Percentiles rank a stretch among this genome's conserved stretches.
Evolutionary conservation across 176 grass and related monocot genomes (phyloP).

Genomic region (Oryza officinalis): DNA sequence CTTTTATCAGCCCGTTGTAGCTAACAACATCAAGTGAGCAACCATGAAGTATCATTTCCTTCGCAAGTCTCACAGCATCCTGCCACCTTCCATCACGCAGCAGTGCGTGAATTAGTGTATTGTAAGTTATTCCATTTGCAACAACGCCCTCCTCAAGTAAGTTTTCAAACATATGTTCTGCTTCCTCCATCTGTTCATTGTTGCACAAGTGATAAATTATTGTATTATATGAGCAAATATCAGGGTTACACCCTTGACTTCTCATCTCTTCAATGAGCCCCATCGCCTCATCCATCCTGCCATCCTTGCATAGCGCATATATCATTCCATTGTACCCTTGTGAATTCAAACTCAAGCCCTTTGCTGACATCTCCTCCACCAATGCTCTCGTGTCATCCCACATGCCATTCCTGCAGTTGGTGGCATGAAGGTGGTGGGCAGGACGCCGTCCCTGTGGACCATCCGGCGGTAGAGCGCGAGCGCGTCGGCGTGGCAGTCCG

Average conservation of each 20-base stretch:
- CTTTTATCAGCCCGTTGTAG: constrained; percentile 89
- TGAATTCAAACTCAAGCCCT: constrained; percentile 57
- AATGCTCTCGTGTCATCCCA: constrained; percentile 64
- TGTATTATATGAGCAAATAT: constrained; percentile 81
- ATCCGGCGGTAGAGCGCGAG: constrained; percentile 59
- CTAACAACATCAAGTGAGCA: constrained; percentile 73
- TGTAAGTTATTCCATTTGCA: constrained; percentile 81
- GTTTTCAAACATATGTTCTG: constrained; percentile 61
- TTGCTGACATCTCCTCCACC: constrained; percentile 61
- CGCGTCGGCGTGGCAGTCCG: constrained; percentile 56
- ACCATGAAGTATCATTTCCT: constrained; percentile 80
- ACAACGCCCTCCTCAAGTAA: constrained; percentile 66
- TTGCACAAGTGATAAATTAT: constrained; percentile 78
- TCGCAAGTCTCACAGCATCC: constrained; percentile 61
- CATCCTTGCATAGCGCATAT: constrained; percentile 73
- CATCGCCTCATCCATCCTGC: constrained; percentile 56
- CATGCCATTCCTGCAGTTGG: constrained; percentile 66
- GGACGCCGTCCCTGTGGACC: constrained; percentile 55
- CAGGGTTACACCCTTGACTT: constrained; percentile 69
- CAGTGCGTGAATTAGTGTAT: constrained; percentile 75
- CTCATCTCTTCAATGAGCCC: constrained; percentile 75
- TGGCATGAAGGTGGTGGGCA: constrained; percentile 75
- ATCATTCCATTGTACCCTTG: constrained; percentile 87
- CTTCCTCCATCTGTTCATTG: constrained; percentile 62
- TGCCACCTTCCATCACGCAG: constrained; percentile 56